phyloP scores from a whole-genome alignment of 2,329 filamentous ascomycete genomes.

The Shiraia sp. region DNA sequence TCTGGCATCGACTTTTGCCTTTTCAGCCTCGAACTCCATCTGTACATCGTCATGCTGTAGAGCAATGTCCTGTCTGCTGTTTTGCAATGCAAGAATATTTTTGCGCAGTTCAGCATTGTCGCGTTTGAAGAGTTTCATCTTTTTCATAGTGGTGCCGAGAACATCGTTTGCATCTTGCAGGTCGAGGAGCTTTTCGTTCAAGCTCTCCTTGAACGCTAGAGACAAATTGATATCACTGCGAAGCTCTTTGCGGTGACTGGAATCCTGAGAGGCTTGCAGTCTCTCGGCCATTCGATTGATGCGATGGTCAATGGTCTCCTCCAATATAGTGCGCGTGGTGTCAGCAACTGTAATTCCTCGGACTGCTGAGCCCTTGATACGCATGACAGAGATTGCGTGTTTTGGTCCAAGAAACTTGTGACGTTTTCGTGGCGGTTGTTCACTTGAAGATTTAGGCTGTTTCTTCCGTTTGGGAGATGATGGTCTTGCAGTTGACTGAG shows the following conservation, averaged over 20 bases:
- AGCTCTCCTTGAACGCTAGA: constrained; percentile 52
- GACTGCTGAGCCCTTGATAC: constrained; percentile 42
- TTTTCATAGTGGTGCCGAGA: constrained; percentile 51
- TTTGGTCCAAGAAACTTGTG: constrained; percentile 33
- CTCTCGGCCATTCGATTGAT: constrained; percentile 47
- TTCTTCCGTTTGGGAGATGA: constrained; percentile 16
- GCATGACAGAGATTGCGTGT: constrained; percentile 40
- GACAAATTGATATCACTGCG: constrained; percentile 53
- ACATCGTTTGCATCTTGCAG: constrained; percentile 58
- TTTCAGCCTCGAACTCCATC: constrained; percentile 37
- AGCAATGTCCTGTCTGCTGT: constrained; percentile 54
- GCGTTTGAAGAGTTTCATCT: constrained; percentile 50
- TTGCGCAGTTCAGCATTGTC: constrained; percentile 51
- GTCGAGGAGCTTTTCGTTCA: constrained; percentile 55
- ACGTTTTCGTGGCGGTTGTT: constrained; percentile 34
- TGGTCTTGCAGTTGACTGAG: constrained; percentile 14
- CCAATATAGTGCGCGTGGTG: constrained; percentile 55
- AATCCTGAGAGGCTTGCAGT: constrained; percentile 44
- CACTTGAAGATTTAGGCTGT: constrained; percentile 13
- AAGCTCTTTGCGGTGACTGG: constrained; percentile 44
- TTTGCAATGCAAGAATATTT: constrained; percentile 53
- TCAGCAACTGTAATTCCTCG: constrained; percentile 55
- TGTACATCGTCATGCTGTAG: constrained; percentile 54
- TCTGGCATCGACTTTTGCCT: constrained; percentile 25
- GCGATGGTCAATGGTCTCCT: constrained; percentile 54